Percentiles rank a stretch among this genome's conserved stretches.
Conservation (phyloP, 1,139 yeast species). For the Yamadazyma epiphylla region DNA sequence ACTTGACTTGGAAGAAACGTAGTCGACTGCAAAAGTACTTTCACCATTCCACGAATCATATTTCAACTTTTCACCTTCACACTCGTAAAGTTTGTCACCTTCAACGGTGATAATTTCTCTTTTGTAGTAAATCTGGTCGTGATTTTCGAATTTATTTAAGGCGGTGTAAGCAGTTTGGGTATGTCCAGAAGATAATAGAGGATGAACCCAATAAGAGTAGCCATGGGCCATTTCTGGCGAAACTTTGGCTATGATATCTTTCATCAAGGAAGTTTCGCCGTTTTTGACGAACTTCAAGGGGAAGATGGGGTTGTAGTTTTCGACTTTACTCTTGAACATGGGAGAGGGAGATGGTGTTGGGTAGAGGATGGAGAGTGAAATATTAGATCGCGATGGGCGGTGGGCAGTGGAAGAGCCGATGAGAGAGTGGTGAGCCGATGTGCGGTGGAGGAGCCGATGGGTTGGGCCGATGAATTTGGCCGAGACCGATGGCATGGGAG, state of each 20-base stretch:
- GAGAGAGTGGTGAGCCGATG: no score
- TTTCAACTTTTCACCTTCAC: slow-evolving; percentile 19
- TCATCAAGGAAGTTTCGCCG: slow-evolving; percentile 16
- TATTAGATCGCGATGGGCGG: no score
- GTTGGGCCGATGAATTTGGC: no score
- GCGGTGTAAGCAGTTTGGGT: slow-evolving; percentile 48
- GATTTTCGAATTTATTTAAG: slow-evolving; percentile 30
- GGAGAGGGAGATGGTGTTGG: no score
- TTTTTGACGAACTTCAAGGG: slow-evolving; percentile 23
- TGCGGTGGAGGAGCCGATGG: no score
- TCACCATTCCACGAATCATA: slow-evolving; percentile 42
- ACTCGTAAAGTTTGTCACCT: slow-evolving; percentile 20
- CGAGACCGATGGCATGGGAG: no score
- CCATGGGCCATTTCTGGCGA: slow-evolving; percentile 33
- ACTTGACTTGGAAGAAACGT: slow-evolving; percentile 20
- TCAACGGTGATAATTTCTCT: slow-evolving; percentile 34
- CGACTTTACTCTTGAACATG: slow-evolving; percentile 12
- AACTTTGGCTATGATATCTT: slow-evolving; percentile 17
- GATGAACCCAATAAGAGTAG: slow-evolving; percentile 32
- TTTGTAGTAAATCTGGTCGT: slow-evolving; percentile 36
- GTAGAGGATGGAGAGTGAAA: no score
- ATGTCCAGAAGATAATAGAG: slow-evolving; percentile 39
- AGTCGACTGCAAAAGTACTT: slow-evolving; percentile 40
- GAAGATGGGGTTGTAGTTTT: slow-evolving; percentile 20
- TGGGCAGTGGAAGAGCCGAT: no score